phyloP scores from a whole-genome alignment of 1,139 yeast genomes.

The Yamadazyma atlantica region DNA sequence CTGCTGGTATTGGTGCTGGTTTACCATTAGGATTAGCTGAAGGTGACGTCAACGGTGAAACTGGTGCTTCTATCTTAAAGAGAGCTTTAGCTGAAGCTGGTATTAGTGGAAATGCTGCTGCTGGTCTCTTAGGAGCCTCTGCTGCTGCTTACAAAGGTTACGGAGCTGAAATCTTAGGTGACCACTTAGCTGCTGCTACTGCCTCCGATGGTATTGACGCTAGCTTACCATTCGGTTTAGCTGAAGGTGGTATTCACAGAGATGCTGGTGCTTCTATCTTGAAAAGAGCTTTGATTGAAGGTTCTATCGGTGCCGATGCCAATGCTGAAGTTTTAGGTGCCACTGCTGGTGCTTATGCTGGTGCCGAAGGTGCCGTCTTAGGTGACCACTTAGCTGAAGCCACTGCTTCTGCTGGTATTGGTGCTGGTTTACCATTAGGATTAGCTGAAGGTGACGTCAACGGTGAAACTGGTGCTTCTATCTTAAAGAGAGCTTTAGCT shows the following conservation, averaged over 20 bases:
- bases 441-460: slow-evolving; percentile 6
- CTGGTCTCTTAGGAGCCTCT: slow-evolving; percentile 9
- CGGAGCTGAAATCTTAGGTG: slow-evolving; percentile 10
- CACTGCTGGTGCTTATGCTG: slow-evolving; percentile 1
- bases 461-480: slow-evolving; percentile 5
- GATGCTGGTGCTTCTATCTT: slow-evolving; percentile 5
- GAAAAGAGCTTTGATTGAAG: slow-evolving; percentile 4
- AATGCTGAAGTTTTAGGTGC: slow-evolving; percentile 2
- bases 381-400: slow-evolving; percentile 8
- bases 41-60: slow-evolving; percentile 11
- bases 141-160: slow-evolving; percentile 10
- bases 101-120: slow-evolving; percentile 15
- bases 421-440: slow-evolving; percentile 7
- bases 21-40: slow-evolving; percentile 9
- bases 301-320: slow-evolving; percentile 1
- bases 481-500: slow-evolving; percentile 7
- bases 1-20: slow-evolving; percentile 11
- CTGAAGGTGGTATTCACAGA: slow-evolving; percentile 2
- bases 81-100: slow-evolving; percentile 14
- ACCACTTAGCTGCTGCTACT: slow-evolving; percentile 13
- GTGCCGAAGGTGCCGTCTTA: background rate
- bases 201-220: slow-evolving; percentile 9
- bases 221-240: slow-evolving; percentile 7
- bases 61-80: slow-evolving; percentile 13
- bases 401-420: slow-evolving; percentile 9